Percentiles rank a stretch among this genome's conserved stretches.
These are phyloP conservation scores for Lichtheimia ornata DNA, from an alignment of 371 early-diverging fungal species.

Conservation along the genomic window DNA sequence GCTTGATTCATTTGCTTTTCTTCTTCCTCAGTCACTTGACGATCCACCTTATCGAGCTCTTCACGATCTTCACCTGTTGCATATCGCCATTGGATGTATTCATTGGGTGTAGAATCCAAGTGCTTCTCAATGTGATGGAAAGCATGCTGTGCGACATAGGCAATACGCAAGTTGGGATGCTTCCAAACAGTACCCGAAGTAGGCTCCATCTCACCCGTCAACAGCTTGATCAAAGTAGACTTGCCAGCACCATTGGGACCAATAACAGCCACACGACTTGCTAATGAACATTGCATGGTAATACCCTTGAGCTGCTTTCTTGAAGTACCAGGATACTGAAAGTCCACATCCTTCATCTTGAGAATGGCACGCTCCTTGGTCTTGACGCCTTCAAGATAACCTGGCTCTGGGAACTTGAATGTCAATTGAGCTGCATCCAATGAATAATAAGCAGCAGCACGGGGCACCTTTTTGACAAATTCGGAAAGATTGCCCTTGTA, in stretches of 20 bases:
- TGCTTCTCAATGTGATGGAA: constrained; percentile 88
- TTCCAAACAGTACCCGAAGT: constrained; percentile 70
- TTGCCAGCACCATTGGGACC: constrained; percentile 85
- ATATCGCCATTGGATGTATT: constrained; percentile 88
- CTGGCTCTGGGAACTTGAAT: constrained; percentile 75
- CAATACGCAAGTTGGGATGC: constrained; percentile 81
- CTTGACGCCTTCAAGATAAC: constrained; percentile 74
- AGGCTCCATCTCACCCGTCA: constrained; percentile 78
- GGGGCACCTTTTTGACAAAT: constrained; percentile 79
- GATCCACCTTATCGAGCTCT: constrained; percentile 69
- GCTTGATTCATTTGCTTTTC: constrained; percentile 65
- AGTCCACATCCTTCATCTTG: constrained; percentile 65
- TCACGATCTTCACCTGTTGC: constrained; percentile 81
- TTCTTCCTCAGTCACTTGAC: constrained; percentile 64
- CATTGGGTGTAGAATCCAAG: constrained; percentile 79
- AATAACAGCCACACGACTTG: constrained; percentile 72
- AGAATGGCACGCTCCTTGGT: constrained; percentile 73
- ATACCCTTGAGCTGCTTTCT: constrained; percentile 56
- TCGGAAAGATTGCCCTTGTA: constrained; percentile 85
- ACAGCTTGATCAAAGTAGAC: constrained; percentile 81
- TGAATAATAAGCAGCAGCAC: constrained; percentile 76
- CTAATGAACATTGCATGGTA: constrained; percentile 64
- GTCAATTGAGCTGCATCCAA: constrained; percentile 57
- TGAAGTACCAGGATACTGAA: constrained; percentile 67
- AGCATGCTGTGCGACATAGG: constrained; percentile 89